Base-by-base conservation (phyloP, 345 rosid genomes). In the Citrus glauca region DNA sequence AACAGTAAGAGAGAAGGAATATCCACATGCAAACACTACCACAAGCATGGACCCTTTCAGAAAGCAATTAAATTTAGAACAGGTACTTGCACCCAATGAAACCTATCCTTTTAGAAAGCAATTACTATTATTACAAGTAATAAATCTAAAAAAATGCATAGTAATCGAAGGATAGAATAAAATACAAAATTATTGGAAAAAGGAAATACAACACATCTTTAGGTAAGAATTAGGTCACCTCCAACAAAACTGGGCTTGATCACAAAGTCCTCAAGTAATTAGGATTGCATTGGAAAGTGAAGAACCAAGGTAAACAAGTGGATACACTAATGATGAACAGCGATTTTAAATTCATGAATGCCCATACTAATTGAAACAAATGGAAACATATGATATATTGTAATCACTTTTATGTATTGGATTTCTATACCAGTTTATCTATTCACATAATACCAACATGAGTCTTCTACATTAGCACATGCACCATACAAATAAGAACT, bases 371-470 rank as follows among this genome's bases (percentile, higher is more conserved):
- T 73, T 60, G 37, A 45, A 78, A 56, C 37, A 53, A 74, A 4
- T 10, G 14, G 13, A 81, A 68, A 59, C 76, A 74, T 19, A 24
- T 33, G 42, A 10, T 40, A 67, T 80, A 82, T 85, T 79, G 85
- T 76, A 82, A 75, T 81, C 63, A 55, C 56, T 57, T 75, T 81
- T 77, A 84, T 85, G 87, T 86, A 90, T 90, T 83, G 84, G 84
- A 83, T 84, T 88, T 85, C 89, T 93, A 88, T 95, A 86, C 88
- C 90, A 81, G 85, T 85, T 88, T 88, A 86, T 90, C 82, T 87
- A 95, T 90, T 90, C 91, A 90, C 92, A 91, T 75, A 64, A 75
- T 66, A 86, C 83, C 89, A 85, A 80, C 67, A 68, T 9, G 76
- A 86, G 89, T 83, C 79, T 86, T 88, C 94, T 90, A 91, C 89